Conservation (phyloP, 129 eudicot genomes). For the Helichrysum umbraculigerum region DNA sequence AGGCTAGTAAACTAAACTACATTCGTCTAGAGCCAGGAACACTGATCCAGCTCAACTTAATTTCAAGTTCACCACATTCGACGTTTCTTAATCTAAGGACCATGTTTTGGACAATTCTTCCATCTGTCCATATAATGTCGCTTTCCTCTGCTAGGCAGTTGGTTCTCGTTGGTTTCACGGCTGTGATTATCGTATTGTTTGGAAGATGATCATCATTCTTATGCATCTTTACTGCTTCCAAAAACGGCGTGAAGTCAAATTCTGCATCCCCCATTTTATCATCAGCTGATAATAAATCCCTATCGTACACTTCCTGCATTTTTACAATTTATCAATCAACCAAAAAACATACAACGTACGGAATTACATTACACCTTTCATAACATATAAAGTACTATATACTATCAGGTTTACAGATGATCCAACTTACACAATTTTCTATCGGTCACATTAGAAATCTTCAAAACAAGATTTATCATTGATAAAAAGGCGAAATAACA, state of each 20-base stretch:
- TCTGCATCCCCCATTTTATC: constrained; percentile 64
- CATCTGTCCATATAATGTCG: constrained; percentile 12
- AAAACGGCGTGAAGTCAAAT: constrained; percentile 11
- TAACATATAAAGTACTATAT: not conserved
- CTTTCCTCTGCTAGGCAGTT: constrained; percentile 8
- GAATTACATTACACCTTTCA: not conserved
- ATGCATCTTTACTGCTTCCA: not conserved
- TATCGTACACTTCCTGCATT: constrained; percentile 46
- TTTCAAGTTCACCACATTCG: constrained; percentile 15
- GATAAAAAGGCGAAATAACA: too few relatives aligned
- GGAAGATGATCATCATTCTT: not conserved
- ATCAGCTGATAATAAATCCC: constrained; percentile 38
- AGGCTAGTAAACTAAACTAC: not conserved
- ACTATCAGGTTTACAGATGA: too few relatives aligned
- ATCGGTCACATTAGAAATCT: too few relatives aligned
- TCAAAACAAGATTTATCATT: too few relatives aligned
- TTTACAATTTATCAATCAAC: not conserved
- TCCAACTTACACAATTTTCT: too few relatives aligned
- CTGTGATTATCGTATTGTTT: not conserved
- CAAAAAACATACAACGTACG: not conserved
- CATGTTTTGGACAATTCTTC: constrained; percentile 18
- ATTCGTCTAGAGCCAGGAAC: constrained; percentile 41
- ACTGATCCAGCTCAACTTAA: constrained; percentile 39
- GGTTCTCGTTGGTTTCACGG: not conserved
- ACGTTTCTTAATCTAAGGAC: constrained; percentile 24